Evolutionary conservation across 1,139 yeast genomes (phyloP).

Genomic region (Diutina siamensis): DNA sequence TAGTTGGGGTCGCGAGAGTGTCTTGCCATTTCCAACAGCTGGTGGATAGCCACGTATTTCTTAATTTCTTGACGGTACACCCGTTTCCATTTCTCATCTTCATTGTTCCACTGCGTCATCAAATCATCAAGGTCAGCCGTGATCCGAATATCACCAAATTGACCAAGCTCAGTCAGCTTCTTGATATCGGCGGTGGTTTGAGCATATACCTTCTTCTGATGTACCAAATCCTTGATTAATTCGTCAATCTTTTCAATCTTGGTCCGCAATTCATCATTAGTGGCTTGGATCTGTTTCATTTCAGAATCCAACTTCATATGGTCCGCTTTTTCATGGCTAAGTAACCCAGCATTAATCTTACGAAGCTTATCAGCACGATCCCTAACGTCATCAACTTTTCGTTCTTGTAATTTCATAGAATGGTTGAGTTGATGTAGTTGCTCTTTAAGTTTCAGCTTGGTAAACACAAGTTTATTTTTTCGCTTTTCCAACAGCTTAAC

Average conservation of each 20-base stretch:
- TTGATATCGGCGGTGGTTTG: slow-evolving; percentile 3
- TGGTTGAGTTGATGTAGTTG: slow-evolving; percentile 17
- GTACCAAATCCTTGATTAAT: slow-evolving; percentile 12
- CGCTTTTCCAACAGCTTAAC: slow-evolving; percentile 23
- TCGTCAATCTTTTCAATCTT: slow-evolving; percentile 19
- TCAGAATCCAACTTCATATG: slow-evolving; percentile 12
- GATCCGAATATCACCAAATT: slow-evolving; percentile 3
- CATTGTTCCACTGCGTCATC: slow-evolving; percentile 13
- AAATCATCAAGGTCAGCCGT: slow-evolving; percentile 6
- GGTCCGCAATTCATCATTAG: slow-evolving; percentile 11
- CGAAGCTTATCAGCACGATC: slow-evolving; percentile 16
- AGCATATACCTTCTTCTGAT: slow-evolving; percentile 18
- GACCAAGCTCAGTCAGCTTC: neutral
- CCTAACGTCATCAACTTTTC: slow-evolving; percentile 17
- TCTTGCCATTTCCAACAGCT: slow-evolving; percentile 23
- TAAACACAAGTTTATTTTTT: slow-evolving; percentile 20
- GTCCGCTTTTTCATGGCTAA: slow-evolving; percentile 16
- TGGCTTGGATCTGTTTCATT: slow-evolving; percentile 10
- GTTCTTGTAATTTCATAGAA: slow-evolving; percentile 12
- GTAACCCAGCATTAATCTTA: slow-evolving; percentile 16
- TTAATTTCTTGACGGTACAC: slow-evolving; percentile 22
- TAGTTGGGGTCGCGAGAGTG: slow-evolving; percentile 18
- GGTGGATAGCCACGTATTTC: slow-evolving; percentile 21
- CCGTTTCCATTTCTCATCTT: slow-evolving; percentile 25
- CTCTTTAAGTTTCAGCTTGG: slow-evolving; percentile 22